Base-by-base conservation (phyloP, 2,329 filamentous ascomycete genomes). In the Apiospora sp. region DNA sequence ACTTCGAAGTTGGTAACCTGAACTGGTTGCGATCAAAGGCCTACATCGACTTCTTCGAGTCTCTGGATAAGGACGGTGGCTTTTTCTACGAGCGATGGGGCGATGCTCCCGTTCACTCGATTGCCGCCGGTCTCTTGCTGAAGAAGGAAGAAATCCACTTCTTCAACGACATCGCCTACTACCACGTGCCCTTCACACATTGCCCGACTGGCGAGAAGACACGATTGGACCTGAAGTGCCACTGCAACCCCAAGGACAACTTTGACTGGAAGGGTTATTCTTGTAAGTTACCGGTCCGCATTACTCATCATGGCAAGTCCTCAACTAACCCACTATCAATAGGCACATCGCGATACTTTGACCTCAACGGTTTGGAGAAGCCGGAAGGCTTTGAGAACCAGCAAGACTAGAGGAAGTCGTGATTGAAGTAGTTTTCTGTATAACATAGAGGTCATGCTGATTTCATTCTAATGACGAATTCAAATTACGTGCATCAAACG, bases 21-120 rank as follows among this genome's bases (percentile, higher is more conserved):
- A 90, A 97, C 79, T 99, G 96, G 95, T 90, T 99, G 71, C 92
- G 96, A 76, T 96, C 94, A 76, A 87, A 95, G 81, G 89, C 93
- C 30, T 99, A 99, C 84, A 85, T 92, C 64, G 96, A 98, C 84
- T 99, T 91, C 86, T 99, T 99, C 80, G 90, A 95, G 69, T 89
- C 91, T 7, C 90, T 99, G 43, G 96, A 99, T 83, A 86, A 90
- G 77, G 95, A 97, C 71, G 96, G 96, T 75, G 96, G 96, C 75
- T 99, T 99, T 89, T 98, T 98, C 88, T 98, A 98, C 83, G 96
- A 99, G 85, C 92, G 96, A 78, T 99, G 96, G 96, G 96, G 96
- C 73, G 96, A 99, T 84, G 96, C 96, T 7, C 96, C 96, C 0
- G 94, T 99, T 7, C 96, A 99, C 86, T 98, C 96, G n/a, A 98